phyloP scores from a whole-genome alignment of 2,329 filamentous ascomycete species.

The Lasiodiplodia sp. region DNA sequence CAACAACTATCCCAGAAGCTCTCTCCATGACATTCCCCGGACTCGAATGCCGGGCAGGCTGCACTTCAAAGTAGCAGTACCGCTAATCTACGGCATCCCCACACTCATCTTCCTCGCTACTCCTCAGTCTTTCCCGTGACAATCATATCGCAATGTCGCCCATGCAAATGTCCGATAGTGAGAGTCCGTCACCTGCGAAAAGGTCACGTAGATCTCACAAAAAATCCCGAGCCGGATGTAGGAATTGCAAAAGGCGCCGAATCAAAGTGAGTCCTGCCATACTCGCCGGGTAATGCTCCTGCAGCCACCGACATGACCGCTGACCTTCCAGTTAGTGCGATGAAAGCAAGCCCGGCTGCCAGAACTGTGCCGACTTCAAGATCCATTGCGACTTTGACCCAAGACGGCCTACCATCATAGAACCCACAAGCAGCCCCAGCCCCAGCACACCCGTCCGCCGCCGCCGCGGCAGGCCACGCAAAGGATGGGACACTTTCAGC shows the following conservation, averaged over 20 bases:
- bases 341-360: conserved; percentile 18
- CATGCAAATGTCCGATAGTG: neutral
- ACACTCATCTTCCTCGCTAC: neutral
- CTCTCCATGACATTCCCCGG: neutral
- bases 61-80: neutral
- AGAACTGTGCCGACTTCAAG: conserved; percentile 8
- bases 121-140: neutral
- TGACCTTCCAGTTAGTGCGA: conserved; percentile 7
- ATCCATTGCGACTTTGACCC: conserved; percentile 23
- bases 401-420: neutral
- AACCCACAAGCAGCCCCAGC: neutral
- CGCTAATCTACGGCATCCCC: neutral
- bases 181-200: neutral
- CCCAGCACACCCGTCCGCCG: neutral
- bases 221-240: conserved; percentile 17
- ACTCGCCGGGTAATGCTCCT: neutral
- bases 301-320: neutral
- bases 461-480: conserved; percentile 7
- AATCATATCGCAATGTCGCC: neutral
- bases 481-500: conserved; percentile 1
- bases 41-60: neutral
- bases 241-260: conserved; percentile 25
- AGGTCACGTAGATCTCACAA: conserved; percentile 16
- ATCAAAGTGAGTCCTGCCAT: conserved; percentile 17
- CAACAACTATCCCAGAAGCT: neutral